Conservation (phyloP, 2,329 filamentous ascomycete genomes). For the Huntiella omanensis region DNA sequence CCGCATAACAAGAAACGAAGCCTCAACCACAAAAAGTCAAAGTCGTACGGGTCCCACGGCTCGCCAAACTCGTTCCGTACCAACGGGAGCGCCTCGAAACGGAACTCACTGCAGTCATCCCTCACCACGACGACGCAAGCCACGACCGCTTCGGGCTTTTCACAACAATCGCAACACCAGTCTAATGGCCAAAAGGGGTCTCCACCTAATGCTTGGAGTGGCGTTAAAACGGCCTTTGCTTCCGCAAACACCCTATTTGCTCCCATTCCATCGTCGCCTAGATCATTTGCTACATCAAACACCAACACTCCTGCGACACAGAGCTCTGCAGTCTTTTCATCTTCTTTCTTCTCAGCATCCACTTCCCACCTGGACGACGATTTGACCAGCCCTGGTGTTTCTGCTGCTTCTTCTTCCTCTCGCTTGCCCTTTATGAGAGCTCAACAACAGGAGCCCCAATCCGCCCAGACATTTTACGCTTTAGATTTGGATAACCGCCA, state of each 20-base stretch:
- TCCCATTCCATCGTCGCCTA: slow-evolving; percentile 5
- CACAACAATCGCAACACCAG: neutral
- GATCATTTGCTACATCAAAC: slow-evolving; percentile 8
- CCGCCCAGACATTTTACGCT: slow-evolving; percentile 9
- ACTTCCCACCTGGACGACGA: slow-evolving; percentile 10
- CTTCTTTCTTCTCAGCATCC: slow-evolving; percentile 10
- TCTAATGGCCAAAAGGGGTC: neutral
- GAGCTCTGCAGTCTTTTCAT: slow-evolving; percentile 8
- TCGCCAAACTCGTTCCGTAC: slow-evolving; percentile 2
- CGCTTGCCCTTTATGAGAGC: slow-evolving; percentile 3
- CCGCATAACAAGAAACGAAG: neutral
- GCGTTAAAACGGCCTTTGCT: slow-evolving; percentile 1
- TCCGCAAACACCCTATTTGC: neutral
- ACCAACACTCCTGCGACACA: slow-evolving; percentile 6
- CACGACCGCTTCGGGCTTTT: slow-evolving; percentile 3
- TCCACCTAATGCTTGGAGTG: neutral
- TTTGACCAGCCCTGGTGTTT: slow-evolving; percentile 7
- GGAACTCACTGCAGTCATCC: slow-evolving; percentile 4
- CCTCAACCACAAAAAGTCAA: slow-evolving; percentile 3
- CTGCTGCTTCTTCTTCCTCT: slow-evolving; percentile 7
- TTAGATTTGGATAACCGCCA: slow-evolving; percentile 8
- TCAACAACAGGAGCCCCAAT: slow-evolving; percentile 7
- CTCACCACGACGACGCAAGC: slow-evolving; percentile 5
- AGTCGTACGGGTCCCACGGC: slow-evolving; percentile 5
- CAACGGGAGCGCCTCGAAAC: slow-evolving; percentile 1